phyloP scores from a whole-genome alignment of 2,329 filamentous ascomycete species.

The Cordyceps farinosa region DNA sequence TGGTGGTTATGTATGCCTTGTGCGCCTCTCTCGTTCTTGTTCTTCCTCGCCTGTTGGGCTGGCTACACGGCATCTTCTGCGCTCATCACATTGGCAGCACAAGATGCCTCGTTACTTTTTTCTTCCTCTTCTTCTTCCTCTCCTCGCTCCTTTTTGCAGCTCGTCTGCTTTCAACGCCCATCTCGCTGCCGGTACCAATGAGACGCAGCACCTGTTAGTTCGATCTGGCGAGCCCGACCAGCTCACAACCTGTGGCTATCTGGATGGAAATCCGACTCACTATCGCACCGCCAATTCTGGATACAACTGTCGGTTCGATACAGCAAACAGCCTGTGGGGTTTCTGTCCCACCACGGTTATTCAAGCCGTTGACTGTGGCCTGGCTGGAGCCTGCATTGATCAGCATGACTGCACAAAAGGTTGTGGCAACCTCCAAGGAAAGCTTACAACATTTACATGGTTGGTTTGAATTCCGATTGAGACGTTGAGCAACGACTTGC shows the following conservation, averaged over 20 bases:
- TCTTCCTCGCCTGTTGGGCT: constrained; percentile 1
- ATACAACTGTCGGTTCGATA: constrained; percentile 13
- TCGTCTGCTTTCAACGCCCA: not conserved
- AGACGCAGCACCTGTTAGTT: not conserved
- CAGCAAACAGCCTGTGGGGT: constrained; percentile 10
- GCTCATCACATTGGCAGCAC: not conserved
- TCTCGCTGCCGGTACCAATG: not conserved
- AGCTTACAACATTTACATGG: constrained; percentile 36
- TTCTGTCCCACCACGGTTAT: constrained; percentile 13
- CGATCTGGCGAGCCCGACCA: not conserved
- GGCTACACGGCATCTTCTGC: not conserved
- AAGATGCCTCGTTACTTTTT: not conserved
- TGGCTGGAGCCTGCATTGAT: constrained; percentile 13
- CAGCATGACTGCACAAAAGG: constrained; percentile 20
- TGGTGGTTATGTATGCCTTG: not conserved
- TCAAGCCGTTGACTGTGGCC: constrained; percentile 9
- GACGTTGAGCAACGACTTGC: constrained; percentile 5
- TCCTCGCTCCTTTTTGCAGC: not conserved
- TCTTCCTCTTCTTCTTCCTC: not conserved
- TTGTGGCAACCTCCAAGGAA: constrained; percentile 28
- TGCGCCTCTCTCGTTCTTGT: not conserved
- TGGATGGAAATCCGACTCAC: not conserved
- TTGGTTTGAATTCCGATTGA: constrained; percentile 19
- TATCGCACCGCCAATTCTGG: constrained; percentile 10
- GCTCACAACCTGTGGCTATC: constrained; percentile 18